phyloP scores from a whole-genome alignment of 352 stramenopile species.

The Aphanomyces euteiches region DNA sequence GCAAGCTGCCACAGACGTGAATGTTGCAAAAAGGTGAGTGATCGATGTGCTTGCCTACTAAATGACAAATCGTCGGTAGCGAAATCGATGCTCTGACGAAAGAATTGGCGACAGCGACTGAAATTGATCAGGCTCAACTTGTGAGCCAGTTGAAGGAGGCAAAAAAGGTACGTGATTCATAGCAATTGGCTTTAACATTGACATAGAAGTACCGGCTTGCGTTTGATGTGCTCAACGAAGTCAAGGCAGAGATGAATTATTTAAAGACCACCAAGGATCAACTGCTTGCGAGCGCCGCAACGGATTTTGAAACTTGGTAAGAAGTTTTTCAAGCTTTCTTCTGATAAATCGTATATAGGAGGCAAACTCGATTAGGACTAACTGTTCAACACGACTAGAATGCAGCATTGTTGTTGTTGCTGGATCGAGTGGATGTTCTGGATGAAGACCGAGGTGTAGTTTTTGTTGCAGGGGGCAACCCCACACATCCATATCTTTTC shows the following conservation, averaged over 20 bases:
- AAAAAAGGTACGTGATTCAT: constrained; percentile 22
- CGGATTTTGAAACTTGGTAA: constrained; percentile 83
- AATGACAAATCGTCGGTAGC: not conserved
- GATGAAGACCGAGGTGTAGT: too few relatives aligned
- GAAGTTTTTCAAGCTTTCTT: too few relatives aligned
- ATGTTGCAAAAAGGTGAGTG: constrained; percentile 59
- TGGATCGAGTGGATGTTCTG: too few relatives aligned
- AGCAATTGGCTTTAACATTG: not conserved
- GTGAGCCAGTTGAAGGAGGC: not conserved
- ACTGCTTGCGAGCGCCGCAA: constrained; percentile 63
- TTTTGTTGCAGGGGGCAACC: not conserved
- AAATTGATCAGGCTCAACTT: not conserved
- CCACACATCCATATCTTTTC: constrained; percentile 10
- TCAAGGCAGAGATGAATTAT: constrained; percentile 62
- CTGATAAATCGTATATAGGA: too few relatives aligned
- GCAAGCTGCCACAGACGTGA: constrained; percentile 46
- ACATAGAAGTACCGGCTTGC: constrained; percentile 61
- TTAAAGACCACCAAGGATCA: constrained; percentile 62
- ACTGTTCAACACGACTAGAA: too few relatives aligned
- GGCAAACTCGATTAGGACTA: too few relatives aligned
- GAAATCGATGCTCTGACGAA: constrained; percentile 26
- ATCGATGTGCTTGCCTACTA: too few relatives aligned
- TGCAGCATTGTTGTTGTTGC: not conserved
- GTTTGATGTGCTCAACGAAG: constrained; percentile 77
- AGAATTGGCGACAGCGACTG: not conserved